Base-by-base conservation (phyloP, 805 yeast species). In the Metschnikowia noctiluminum region DNA sequence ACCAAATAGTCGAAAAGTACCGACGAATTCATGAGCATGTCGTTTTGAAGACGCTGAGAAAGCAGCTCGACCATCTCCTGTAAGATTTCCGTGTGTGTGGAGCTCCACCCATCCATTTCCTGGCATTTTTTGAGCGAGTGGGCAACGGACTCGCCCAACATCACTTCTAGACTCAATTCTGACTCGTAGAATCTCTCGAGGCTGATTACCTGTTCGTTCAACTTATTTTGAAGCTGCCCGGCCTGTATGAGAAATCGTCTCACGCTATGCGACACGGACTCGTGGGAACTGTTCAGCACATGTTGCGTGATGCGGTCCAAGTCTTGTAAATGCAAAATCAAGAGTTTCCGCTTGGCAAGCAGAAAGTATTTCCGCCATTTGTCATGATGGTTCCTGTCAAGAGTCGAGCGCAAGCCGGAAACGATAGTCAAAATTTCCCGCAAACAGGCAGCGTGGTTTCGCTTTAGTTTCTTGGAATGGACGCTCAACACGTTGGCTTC, bases 51-150 rank as follows among this genome's bases (percentile, higher is more conserved):
- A 0, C 73, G 62, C 26, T 78, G 80, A 32, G 71, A 74, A 34
- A 84, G 62, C 30, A 73, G 59, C 0, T 65, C 62, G 4, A 81
- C 59, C 40, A 71, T 63, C 2, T 65, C 58, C 13, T 77, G 73
- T 48, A 76, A 79, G 0, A 72, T 49, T 1, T 60, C 45, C 2
- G 77, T 66, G 61, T 81, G 80, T 31, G 61, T 56, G 0, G 68
- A 71, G 13, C 69, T 56, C 90, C 91, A 86, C 4, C 76, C 68
- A 32, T 81, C 85, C 55, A 77, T 62, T 45, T 83, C 85, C 36
- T 68, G 59, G 15, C 85, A 61, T 46, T 73, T 73, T 32, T 67
- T 65, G n/a, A 79, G 56, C 4, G 79, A 70, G n/a, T 71, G 74
- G 4, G 63, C 64, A 1, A 78, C 68, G 6, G 83, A 73, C 13